Base-by-base conservation (phyloP, 345 rosid species). In the Passiflora organensis region DNA sequence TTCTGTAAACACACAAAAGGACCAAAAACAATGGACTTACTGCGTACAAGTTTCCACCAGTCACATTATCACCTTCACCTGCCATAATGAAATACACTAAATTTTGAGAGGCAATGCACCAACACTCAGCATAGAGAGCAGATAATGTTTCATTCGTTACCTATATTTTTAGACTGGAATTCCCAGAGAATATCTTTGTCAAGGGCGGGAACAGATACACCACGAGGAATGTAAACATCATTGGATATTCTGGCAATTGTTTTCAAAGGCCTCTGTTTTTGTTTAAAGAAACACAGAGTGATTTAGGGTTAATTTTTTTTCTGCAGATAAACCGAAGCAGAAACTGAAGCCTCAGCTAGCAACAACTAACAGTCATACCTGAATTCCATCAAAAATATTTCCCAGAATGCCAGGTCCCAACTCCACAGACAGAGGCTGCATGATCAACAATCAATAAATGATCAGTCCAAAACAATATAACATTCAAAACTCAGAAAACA, bases 1-100 rank as follows among this genome's bases (percentile, higher is more conserved):
- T n/a, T n/a, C n/a, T n/a, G n/a, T n/a, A n/a, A 48, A 11, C 36
- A 62, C 41, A 51, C 22, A 34, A 67, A 62, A 53, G 15, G 25
- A 49, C 39, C 16, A 53, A 57, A 52, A 56, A 28, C 47, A 67
- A 53, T 51, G 43, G 72, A 77, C 97, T 85, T 81, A 94, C 99
- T 44, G 99, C 99, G 66, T 87, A 94, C 62, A 94, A 71, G 81
- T 94, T 96, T 63, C 99, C 97, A 47, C 97, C 99, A n/a, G 99
- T 87, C 63, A 94, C 62, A 71, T 76, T 76, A 76, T 94, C 99
- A 48, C 97, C 99, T 75, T 94, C 97, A 32, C 89, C 99, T 89
- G 84, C 64, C 55, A 61, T 47, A 51, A 39, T 6, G 10, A 57
- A 39, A 65, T 28, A 53, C 66, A 58, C 51, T 13, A 25, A 17